Evolutionary conservation across 2,329 filamentous ascomycete species (phyloP).

Genomic region (Fusarium sacchari): DNA sequence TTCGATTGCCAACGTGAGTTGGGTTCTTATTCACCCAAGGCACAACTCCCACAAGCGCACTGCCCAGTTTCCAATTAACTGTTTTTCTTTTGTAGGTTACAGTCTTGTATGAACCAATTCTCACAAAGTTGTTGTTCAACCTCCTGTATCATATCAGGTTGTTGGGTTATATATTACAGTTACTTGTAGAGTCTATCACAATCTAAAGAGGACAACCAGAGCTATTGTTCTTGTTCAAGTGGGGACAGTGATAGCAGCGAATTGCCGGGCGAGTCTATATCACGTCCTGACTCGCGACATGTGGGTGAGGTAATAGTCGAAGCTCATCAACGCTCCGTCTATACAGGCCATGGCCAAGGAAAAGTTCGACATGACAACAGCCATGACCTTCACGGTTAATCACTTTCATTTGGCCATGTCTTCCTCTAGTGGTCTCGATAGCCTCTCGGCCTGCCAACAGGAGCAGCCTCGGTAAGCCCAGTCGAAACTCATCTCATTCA

Average conservation of each 20-base stretch:
- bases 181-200: neutral
- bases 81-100: accelerated
- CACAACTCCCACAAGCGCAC: neutral
- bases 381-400: accelerated
- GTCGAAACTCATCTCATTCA: neutral
- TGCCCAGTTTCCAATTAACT: neutral
- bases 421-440: neutral
- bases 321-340: neutral
- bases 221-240: accelerated
- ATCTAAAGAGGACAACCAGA: neutral
- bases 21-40: neutral
- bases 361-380: neutral
- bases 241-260: accelerated
- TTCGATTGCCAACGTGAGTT: neutral
- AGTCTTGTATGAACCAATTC: neutral
- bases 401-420: neutral
- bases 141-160: neutral
- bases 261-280: no score
- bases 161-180: neutral
- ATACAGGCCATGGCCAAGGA: neutral
- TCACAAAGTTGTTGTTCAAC: neutral
- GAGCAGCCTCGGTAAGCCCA: neutral
- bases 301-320: neutral
- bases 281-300: neutral
- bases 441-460: neutral